phyloP scores from a whole-genome alignment of 1,139 yeast genomes.

The Candida buenavistaensis region DNA sequence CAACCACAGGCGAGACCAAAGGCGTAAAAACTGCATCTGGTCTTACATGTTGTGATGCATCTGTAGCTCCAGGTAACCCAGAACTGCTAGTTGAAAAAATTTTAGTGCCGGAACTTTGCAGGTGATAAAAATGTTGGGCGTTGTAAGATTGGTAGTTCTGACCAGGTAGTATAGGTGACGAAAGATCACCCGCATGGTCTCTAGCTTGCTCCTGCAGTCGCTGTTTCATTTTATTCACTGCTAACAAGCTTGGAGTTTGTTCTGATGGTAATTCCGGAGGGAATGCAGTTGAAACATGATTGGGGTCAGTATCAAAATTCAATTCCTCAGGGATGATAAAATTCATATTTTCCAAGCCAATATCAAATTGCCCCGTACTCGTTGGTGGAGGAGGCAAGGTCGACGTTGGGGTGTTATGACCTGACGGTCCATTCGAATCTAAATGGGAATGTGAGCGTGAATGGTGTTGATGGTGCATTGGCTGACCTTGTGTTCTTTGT shows the following conservation, averaged over 20 bases:
- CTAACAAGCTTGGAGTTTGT: slow-evolving; percentile 29
- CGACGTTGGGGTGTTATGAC: slow-evolving; percentile 9
- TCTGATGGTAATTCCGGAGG: slow-evolving; percentile 32
- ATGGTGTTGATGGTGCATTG: slow-evolving; percentile 9
- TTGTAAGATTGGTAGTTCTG: slow-evolving; percentile 46
- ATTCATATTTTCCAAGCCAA: slow-evolving; percentile 27
- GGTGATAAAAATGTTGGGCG: slow-evolving; percentile 44
- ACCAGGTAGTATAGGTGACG: slow-evolving; percentile 45
- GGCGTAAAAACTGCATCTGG: slow-evolving; percentile 68
- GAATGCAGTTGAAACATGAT: slow-evolving; percentile 31
- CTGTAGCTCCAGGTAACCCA: slow-evolving; percentile 16
- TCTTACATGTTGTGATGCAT: slow-evolving; percentile 32
- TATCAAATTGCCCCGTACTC: slow-evolving; percentile 19
- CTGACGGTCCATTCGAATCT: slow-evolving; percentile 7
- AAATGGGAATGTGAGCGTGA: too few relatives aligned
- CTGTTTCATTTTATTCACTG: slow-evolving; percentile 19
- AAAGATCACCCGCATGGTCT: slow-evolving; percentile 18
- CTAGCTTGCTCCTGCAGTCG: slow-evolving; percentile 5
- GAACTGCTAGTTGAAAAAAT: slow-evolving; percentile 7
- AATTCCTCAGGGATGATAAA: slow-evolving; percentile 32
- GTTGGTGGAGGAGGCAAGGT: slow-evolving; percentile 12
- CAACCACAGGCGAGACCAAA: slow-evolving; percentile 70
- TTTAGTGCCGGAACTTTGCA: slow-evolving; percentile 20
- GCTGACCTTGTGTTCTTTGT: slow-evolving; percentile 14
- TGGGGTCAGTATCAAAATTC: slow-evolving; percentile 17